Evolutionary conservation across 805 yeast species (phyloP).

Genomic region (Candida palmyrensis): DNA sequence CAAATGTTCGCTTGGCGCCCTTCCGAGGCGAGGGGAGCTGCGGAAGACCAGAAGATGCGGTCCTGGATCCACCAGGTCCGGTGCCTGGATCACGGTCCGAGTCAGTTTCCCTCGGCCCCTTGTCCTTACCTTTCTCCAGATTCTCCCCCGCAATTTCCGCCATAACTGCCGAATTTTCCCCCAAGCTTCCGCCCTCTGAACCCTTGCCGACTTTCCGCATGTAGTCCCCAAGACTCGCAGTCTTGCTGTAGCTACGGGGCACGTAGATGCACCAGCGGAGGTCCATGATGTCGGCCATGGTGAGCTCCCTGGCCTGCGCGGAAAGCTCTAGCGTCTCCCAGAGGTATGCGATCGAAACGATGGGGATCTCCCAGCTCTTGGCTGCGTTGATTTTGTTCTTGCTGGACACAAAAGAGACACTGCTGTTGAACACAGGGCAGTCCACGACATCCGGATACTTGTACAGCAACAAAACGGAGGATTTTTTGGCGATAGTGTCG

Average conservation of each 20-base stretch:
- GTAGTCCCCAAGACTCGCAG: conserved; percentile 18
- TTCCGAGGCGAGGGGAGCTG: conserved; percentile 52
- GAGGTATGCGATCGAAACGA: conserved; percentile 49
- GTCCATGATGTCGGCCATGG: conserved; percentile 39
- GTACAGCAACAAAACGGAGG: conserved; percentile 39
- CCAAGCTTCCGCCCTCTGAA: too few relatives aligned
- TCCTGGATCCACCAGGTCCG: too few relatives aligned
- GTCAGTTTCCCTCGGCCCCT: too few relatives aligned
- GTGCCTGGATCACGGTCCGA: too few relatives aligned
- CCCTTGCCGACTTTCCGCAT: conserved; percentile 10
- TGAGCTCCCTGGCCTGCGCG: conserved; percentile 9
- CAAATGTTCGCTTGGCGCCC: conserved; percentile 38
- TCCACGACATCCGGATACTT: conserved; percentile 24
- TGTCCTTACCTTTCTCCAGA: too few relatives aligned
- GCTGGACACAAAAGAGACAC: conserved; percentile 38
- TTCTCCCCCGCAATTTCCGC: too few relatives aligned
- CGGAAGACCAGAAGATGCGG: conserved; percentile 7
- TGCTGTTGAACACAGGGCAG: conserved; percentile 28
- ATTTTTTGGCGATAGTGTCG: conserved; percentile 25
- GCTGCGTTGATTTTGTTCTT: conserved; percentile 55
- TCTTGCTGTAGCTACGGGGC: conserved; percentile 27
- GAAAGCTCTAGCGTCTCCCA: conserved; percentile 46
- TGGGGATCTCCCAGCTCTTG: conserved; percentile 51
- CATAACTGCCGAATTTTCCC: too few relatives aligned
- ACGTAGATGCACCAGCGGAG: conserved; percentile 54